phyloP scores from a whole-genome alignment of 345 rosid genomes.

The Brassica cretica region DNA sequence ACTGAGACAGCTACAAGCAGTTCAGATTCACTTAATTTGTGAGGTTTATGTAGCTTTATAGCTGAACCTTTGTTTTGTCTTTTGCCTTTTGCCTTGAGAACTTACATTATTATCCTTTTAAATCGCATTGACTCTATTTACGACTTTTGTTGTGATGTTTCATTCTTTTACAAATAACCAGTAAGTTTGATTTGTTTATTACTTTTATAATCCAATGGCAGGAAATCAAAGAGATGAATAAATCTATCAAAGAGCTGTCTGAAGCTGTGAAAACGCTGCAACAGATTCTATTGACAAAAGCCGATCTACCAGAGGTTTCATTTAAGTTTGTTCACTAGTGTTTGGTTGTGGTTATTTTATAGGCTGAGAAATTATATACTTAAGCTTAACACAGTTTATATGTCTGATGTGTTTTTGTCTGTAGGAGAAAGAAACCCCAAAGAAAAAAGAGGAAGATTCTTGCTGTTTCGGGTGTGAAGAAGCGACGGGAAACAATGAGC shows the following conservation, averaged over 20 bases:
- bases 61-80: not conserved
- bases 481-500: not conserved
- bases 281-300: not conserved
- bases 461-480: not conserved
- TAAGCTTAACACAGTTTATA: not conserved
- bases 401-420: not conserved
- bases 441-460: not conserved
- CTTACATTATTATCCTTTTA: not conserved
- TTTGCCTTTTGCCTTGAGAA: not conserved
- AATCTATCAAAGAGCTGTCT: not conserved
- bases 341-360: not conserved
- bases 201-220: not conserved
- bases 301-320: not conserved
- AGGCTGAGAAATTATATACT: not conserved
- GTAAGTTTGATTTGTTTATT: not conserved
- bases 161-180: not conserved
- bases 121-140: not conserved
- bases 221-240: not conserved
- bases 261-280: not conserved
- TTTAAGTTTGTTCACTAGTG: not conserved
- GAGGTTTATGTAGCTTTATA: not conserved
- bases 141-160: not conserved
- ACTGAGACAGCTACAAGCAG: not conserved
- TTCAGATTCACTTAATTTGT: not conserved
- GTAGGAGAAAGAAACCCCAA: not conserved